Percentiles rank a stretch among this genome's conserved stretches.
Evolutionary conservation across 192 early-diverging fungal genomes (phyloP).

Genomic region (Umbelopsis sp.): DNA sequence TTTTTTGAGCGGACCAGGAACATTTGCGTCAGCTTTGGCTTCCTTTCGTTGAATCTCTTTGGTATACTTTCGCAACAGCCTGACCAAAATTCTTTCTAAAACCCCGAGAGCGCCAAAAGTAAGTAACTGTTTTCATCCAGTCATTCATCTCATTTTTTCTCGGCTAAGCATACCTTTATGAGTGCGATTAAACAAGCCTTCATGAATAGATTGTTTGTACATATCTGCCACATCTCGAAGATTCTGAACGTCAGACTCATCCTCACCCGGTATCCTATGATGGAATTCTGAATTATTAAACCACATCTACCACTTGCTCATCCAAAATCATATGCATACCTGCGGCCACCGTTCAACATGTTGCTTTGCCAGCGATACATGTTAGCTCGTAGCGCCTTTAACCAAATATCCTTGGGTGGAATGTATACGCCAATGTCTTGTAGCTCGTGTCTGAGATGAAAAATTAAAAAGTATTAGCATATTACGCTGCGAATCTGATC

Average conservation of each 20-base stretch:
- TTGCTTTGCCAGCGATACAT: not conserved
- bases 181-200: not conserved
- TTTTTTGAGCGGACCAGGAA: not conserved
- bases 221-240: slow-evolving; percentile 1
- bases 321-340: not conserved
- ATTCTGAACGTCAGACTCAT: not conserved
- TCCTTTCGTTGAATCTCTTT: not conserved
- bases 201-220: not conserved
- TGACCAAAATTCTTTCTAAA: not conserved
- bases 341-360: not conserved
- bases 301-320: not conserved
- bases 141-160: not conserved
- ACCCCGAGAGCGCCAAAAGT: not conserved
- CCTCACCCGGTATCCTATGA: not conserved
- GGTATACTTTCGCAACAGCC: not conserved
- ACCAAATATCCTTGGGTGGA: not conserved
- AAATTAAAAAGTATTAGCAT: not conserved
- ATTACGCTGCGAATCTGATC: not conserved
- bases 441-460: not conserved
- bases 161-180: not conserved
- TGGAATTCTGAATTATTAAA: not conserved
- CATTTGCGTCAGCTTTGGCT: too few species aligned
- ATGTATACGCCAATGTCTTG: not conserved
- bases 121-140: not conserved
- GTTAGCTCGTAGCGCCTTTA: not conserved